Percentiles rank a stretch among this genome's conserved stretches.
phyloP scores from a whole-genome alignment of 345 rosid species.

The thale cress (Arabidopsis thaliana) region DNA sequence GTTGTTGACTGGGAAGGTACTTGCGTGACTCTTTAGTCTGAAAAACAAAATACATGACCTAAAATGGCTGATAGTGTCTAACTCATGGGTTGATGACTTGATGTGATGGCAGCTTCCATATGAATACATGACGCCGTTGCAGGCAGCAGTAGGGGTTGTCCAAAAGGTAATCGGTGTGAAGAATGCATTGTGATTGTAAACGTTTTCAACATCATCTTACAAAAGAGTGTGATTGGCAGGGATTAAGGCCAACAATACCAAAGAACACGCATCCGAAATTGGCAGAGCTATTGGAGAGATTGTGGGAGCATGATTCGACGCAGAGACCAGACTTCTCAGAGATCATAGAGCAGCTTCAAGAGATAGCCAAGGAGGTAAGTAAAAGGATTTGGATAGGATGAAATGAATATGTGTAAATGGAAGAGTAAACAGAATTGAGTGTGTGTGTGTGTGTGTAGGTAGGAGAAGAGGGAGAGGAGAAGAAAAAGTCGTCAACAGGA shows the following conservation, averaged over 20 bases:
- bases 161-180: conserved; percentile 68
- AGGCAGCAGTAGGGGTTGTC: conserved; percentile 98
- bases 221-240: conserved; percentile 47
- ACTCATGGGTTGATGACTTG: conserved; percentile 22
- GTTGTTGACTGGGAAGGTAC: conserved; percentile 91
- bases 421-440: background rate
- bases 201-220: background rate
- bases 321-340: conserved; percentile 88
- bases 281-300: conserved; percentile 67
- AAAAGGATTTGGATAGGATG: background rate
- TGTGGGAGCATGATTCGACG: conserved; percentile 93
- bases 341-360: conserved; percentile 65
- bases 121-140: conserved; percentile 90
- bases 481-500: conserved; percentile 58
- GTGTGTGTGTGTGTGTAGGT: conserved; percentile 51
- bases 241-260: conserved; percentile 81
- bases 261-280: conserved; percentile 69
- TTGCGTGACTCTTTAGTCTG: background rate
- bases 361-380: conserved; percentile 78
- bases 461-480: conserved; percentile 71
- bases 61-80: conserved; percentile 1
- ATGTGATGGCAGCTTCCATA: conserved; percentile 81
- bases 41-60: background rate
- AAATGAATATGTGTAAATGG: background rate
- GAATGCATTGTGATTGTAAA: background rate